These are phyloP conservation scores for Bromus sterilis DNA, from an alignment of 176 grass and related monocot genomes.

Conservation along the genomic window DNA sequence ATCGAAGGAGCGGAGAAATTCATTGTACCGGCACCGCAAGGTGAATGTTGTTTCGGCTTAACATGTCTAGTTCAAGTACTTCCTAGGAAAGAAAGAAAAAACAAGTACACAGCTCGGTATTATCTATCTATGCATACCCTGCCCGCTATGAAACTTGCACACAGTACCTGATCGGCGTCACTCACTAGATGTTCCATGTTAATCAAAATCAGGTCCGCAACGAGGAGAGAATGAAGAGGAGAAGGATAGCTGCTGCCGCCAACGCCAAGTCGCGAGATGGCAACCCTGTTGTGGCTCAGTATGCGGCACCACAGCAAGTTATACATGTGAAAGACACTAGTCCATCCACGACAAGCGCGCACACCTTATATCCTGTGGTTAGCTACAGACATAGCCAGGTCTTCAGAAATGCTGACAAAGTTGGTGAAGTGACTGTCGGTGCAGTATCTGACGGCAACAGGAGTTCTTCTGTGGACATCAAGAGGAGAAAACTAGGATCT, in stretches of 20 bases:
- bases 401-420: conserved; percentile 18
- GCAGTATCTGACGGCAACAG: conserved; percentile 9
- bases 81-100: background rate
- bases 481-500: conserved; percentile 33
- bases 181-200: background rate
- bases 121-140: background rate
- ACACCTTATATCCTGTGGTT: conserved; percentile 6
- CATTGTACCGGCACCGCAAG: conserved; percentile 52
- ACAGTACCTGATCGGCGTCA: background rate
- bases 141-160: background rate
- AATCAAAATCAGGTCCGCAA: conserved; percentile 45
- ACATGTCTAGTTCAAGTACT: background rate
- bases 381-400: conserved; percentile 34
- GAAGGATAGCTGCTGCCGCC: conserved; percentile 36
- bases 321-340: background rate
- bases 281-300: conserved; percentile 12
- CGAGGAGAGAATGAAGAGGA: conserved; percentile 67
- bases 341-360: background rate
- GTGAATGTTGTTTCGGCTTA: conserved; percentile 20
- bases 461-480: conserved; percentile 11
- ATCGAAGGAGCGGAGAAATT: conserved; percentile 51
- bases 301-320: conserved; percentile 1
- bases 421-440: background rate
- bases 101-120: background rate
- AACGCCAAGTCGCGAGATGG: conserved; percentile 17